phyloP scores from a whole-genome alignment of 306 rosid species.

The Datisca glomerata region DNA sequence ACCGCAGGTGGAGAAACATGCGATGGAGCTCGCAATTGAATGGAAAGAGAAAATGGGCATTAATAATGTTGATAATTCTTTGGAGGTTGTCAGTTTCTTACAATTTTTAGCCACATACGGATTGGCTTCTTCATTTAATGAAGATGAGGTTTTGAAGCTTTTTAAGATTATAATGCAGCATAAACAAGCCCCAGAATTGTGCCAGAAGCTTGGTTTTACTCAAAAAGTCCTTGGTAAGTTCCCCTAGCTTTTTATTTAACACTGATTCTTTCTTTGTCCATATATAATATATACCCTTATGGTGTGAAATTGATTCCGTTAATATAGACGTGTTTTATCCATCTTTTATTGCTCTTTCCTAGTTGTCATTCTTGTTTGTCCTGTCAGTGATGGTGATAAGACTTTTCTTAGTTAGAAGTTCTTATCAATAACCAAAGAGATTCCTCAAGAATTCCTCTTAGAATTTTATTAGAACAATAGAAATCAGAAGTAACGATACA shows the following conservation, averaged over 20 bases:
- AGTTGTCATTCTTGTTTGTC: too few relatives aligned
- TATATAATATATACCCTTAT: background rate
- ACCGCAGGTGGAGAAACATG: constrained; percentile 29
- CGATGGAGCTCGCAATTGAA: constrained; percentile 31
- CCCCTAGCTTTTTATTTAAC: constrained; percentile 4
- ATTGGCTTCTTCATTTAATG: constrained; percentile 22
- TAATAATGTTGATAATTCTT: constrained; percentile 16
- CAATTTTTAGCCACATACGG: constrained; percentile 30
- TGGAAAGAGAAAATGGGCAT: constrained; percentile 26
- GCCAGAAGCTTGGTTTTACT: constrained; percentile 23
- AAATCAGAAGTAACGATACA: too few relatives aligned
- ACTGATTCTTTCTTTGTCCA: constrained; percentile 1
- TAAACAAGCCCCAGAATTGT: constrained; percentile 28
- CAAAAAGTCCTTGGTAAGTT: constrained; percentile 35
- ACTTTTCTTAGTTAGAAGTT: too few relatives aligned
- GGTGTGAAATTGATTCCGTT: background rate
- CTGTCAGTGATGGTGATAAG: too few relatives aligned
- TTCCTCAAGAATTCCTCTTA: too few relatives aligned
- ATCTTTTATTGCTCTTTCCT: too few relatives aligned
- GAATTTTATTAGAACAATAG: too few relatives aligned
- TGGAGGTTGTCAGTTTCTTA: constrained; percentile 37
- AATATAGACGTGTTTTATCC: too few relatives aligned
- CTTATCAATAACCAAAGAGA: too few relatives aligned
- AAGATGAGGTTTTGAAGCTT: constrained; percentile 34
- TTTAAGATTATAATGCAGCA: constrained; percentile 26